A percentile compares a stretch with the other conserved stretches of the same genome.
Evolutionary conservation across 495 filamentous ascomycete species (phyloP).

Genomic region (Daldinia caldariorum): DNA sequence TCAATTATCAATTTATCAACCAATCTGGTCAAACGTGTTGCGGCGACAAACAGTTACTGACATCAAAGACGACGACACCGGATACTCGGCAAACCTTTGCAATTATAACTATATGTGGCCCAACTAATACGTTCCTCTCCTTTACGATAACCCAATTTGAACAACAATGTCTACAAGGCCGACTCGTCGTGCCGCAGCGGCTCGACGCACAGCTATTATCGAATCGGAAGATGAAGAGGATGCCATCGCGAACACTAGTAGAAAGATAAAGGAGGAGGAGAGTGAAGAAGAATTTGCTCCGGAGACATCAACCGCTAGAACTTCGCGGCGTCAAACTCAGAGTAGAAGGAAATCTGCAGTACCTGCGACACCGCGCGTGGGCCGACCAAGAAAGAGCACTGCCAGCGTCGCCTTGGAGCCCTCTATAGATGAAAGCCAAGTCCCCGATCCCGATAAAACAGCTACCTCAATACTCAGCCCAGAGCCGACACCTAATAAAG

Average conservation of each 20-base stretch:
- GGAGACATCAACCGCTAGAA: conserved; percentile 61
- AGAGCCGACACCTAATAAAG: conserved; percentile 66
- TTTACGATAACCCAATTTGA: not conserved
- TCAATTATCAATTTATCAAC: conserved; percentile 6
- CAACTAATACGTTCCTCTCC: not conserved
- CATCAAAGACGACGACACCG: not conserved
- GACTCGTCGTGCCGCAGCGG: conserved; percentile 72
- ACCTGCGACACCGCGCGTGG: conserved; percentile 47
- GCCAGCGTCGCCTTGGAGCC: conserved; percentile 41
- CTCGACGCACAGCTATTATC: conserved; percentile 73
- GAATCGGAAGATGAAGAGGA: conserved; percentile 81
- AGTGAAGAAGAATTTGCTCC: conserved; percentile 84
- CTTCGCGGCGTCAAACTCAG: conserved; percentile 52
- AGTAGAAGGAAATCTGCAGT: conserved; percentile 67
- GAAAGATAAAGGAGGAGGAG: conserved; percentile 67
- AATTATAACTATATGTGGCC: not conserved
- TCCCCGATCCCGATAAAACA: conserved; percentile 67
- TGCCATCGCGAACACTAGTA: conserved; percentile 65
- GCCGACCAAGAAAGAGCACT: conserved; percentile 56
- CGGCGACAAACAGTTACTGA: not conserved
- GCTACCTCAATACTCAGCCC: conserved; percentile 61
- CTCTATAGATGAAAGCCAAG: conserved; percentile 67
- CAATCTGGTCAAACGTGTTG: not conserved
- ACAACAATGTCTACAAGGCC: conserved; percentile 71
- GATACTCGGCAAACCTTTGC: not conserved